Base-by-base conservation (phyloP, 2,329 filamentous ascomycete species). In the Aspergillus spinulosporus region DNA sequence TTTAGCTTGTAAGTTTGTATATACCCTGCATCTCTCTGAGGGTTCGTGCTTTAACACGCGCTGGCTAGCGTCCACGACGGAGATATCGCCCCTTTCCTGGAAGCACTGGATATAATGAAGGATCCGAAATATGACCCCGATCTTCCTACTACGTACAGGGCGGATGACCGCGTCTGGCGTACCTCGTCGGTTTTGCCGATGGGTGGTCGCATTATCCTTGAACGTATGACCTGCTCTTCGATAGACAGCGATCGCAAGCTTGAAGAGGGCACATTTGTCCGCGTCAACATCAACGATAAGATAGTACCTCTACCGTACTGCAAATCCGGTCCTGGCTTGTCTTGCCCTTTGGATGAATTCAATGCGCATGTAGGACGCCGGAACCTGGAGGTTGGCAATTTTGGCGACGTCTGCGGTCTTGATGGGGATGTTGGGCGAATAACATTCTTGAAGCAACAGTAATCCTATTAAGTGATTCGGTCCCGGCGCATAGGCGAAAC, bases 231-330 rank as follows among this genome's bases (percentile, higher is more conserved):
- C 6, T 85, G 81, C 60, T 57, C 63, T 4, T 49, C 61, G 8
- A 21, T 15, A 14, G 45, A 54, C 12, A 44, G 54, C 26, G 50
- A 65, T 32, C 49, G 56, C 8, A 59, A 53, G 12, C 15, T 6
- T 7, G 50, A 59, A 4, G 58, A 69, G 1, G 65, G 71, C 4
- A 49, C 58, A 3, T 83, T 75, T 58, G 72, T 85, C 21, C 76
- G 82, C 14, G 64, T 85, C 56, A 82, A 81, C 45, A 76, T 85
- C 64, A 85, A 85, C 62, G 83, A 85, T 62, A 80, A 78, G 7
- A 77, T 84, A 29, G 76, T 82, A 1, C 74, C 76, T 2, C 63
- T 84, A 3, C 74, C 78, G 3, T 75, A 72, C 26, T 83, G 81
- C 62, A 61, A 73, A 12, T 69, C 63, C 32, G 80, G 80, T 0